Evolutionary conservation across 2,329 filamentous ascomycete species (phyloP), one percentile per base, ranked within the genome.

Genomic region (Hypoxylon sp.): DNA sequence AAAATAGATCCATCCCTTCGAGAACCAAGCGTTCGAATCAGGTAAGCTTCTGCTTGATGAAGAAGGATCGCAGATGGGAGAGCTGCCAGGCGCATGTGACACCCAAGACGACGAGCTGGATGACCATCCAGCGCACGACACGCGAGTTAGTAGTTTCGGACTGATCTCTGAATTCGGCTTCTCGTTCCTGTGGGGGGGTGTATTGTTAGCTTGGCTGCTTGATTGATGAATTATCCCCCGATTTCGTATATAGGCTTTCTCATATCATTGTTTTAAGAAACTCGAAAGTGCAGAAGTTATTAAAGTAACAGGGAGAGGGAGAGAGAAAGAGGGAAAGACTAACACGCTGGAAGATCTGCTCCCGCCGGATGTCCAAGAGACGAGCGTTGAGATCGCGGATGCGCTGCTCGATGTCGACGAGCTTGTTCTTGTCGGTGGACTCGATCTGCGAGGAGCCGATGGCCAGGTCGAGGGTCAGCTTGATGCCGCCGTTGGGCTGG

Each of bases 21-120:
- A n/a, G n/a, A n/a, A n/a, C n/a, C n/a, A n/a, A n/a, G n/a, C n/a
- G n/a, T n/a, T n/a, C n/a, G 32, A 6, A 9, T 16, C 84, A 99
- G 53, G 94, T 97, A 71, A 99, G 86, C 82, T 99, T 99, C 79
- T 97, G 93, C 83, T 99, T 99, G 80, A 99, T 99, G 79, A 99
- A 99, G 83, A 99, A 99, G 35, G 90, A 89, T 63, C 94, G 84
- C 65, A 99, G 82, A 75, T 99, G 93, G 44, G 91, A 96, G 35
- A 99, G 80, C 74, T 99, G 94, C 94, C 94, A 99, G 55, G 91
- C 90, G 75, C 94, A 99, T 23, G 94, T 96, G 47, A 87, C 80
- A 46, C 87, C 90, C 44, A 99, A 79, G 26, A 97, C 84, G 42
- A 86, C 81, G 54, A 97, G 78, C 75, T 99, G 94, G 62, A 97